Evolutionary conservation across 2,329 filamentous ascomycete genomes (phyloP).

Genomic region (Tolypocladium paradoxum): DNA sequence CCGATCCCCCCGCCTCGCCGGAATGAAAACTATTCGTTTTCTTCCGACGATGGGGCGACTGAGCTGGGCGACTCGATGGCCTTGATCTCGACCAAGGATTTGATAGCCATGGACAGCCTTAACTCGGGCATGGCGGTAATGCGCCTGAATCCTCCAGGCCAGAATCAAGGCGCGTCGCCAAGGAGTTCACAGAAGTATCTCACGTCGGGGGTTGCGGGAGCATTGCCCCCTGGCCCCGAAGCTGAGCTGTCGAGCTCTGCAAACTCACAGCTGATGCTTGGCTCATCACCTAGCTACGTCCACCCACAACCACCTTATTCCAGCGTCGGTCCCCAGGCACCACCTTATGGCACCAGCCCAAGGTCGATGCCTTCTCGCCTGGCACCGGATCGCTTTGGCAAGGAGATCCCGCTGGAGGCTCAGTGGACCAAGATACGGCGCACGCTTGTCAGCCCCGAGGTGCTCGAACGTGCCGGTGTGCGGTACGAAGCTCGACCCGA

Average conservation of each 20-base stretch:
- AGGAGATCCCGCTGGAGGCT: slow-evolving; percentile 43
- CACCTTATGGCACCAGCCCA: slow-evolving; percentile 21
- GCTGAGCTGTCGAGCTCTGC: slow-evolving; percentile 23
- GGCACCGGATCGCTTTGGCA: slow-evolving; percentile 46
- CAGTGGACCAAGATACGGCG: slow-evolving; percentile 50
- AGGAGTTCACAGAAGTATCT: slow-evolving; percentile 21
- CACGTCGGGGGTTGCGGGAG: slow-evolving; percentile 19
- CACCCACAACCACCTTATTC: slow-evolving; percentile 20
- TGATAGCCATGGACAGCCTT: slow-evolving; percentile 36
- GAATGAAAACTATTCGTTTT: slow-evolving; percentile 22
- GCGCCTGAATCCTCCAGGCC: slow-evolving; percentile 23
- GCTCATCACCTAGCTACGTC: slow-evolving; percentile 28
- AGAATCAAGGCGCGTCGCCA: slow-evolving; percentile 27
- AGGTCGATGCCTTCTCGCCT: slow-evolving; percentile 25
- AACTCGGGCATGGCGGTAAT: slow-evolving; percentile 29
- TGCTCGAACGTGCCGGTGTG: slow-evolving; percentile 42
- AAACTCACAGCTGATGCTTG: slow-evolving; percentile 15
- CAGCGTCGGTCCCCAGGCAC: slow-evolving; percentile 15
- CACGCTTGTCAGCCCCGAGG: slow-evolving; percentile 45
- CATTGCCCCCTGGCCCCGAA: slow-evolving; percentile 8
- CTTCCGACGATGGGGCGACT: slow-evolving; percentile 24
- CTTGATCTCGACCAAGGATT: slow-evolving; percentile 43
- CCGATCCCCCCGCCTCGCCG: slow-evolving; percentile 15
- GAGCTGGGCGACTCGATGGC: slow-evolving; percentile 26
- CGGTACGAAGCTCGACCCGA: slow-evolving; percentile 50